These are phyloP conservation scores for Straminergon stramineum DNA, from an alignment of 225 moss, liverwort and hornwort genomes.

Conservation along the genomic window DNA sequence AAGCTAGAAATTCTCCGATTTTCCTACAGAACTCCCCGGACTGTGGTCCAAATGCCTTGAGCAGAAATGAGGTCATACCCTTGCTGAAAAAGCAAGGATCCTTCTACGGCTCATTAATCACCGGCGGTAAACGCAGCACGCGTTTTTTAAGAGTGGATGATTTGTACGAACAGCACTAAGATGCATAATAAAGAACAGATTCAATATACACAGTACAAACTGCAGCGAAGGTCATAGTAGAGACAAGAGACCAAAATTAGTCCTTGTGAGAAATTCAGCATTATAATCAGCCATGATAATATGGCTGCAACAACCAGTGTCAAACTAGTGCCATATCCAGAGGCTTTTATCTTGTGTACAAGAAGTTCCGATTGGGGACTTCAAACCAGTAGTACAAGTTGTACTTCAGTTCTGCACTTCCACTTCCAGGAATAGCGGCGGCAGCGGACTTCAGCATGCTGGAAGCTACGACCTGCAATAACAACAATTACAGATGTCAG, in stretches of 20 bases:
- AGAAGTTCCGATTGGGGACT: background rate
- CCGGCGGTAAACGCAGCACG: background rate
- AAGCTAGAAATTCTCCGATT: too few relatives aligned
- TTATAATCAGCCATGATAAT: conserved; percentile 1
- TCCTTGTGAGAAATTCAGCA: background rate
- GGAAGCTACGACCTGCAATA: conserved; percentile 5
- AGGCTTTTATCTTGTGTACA: background rate
- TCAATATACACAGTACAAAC: background rate
- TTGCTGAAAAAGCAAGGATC: background rate
- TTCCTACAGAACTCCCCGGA: too few relatives aligned
- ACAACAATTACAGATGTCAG: background rate
- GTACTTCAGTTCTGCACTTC: conserved; percentile 5
- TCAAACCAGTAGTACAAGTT: background rate
- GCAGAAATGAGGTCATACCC: background rate
- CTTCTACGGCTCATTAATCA: background rate
- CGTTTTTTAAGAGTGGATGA: background rate
- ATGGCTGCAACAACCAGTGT: background rate
- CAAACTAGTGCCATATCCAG: conserved; percentile 7
- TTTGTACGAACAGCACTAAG: background rate
- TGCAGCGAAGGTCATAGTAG: background rate
- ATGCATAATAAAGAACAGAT: background rate
- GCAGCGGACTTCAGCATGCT: conserved; percentile 16
- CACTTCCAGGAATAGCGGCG: background rate
- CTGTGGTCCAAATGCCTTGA: too few relatives aligned
- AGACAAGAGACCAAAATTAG: conserved; percentile 8